A percentile compares a stretch with the other conserved stretches of the same genome.
phyloP scores from a whole-genome alignment of 177 flowering plant genomes.

The Vitis hybrid region DNA sequence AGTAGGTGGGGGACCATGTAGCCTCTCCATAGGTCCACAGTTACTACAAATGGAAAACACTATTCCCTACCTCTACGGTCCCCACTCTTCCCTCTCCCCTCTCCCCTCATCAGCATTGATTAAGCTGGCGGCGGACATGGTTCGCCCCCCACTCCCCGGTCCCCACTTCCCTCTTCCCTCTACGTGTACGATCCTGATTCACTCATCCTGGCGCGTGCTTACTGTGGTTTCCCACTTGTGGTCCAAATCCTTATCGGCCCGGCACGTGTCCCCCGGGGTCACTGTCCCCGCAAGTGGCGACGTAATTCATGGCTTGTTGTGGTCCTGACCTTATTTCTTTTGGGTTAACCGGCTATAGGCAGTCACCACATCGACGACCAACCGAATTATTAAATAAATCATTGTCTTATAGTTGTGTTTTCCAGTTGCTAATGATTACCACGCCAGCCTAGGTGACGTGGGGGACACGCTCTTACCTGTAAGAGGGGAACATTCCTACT shows the following conservation, averaged over 20 bases:
- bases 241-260: conserved; percentile 16
- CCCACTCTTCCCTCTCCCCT: background rate
- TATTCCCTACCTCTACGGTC: background rate
- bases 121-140: conserved; percentile 34
- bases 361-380: conserved; percentile 1
- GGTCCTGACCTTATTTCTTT: background rate
- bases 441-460: conserved; percentile 20
- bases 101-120: conserved; percentile 18
- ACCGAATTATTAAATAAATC: background rate
- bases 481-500: background rate
- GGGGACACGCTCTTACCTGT: conserved; percentile 27
- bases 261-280: conserved; percentile 30
- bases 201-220: conserved; percentile 17
- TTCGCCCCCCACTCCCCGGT: background rate
- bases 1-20: conserved; percentile 27
- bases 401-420: conserved; percentile 3
- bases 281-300: conserved; percentile 35
- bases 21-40: conserved; percentile 8
- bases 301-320: conserved; percentile 26
- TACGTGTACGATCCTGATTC: conserved; percentile 28
- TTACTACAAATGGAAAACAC: conserved; percentile 18
- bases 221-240: conserved; percentile 16
- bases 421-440: background rate
- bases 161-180: conserved; percentile 10
- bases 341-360: conserved; percentile 9